Percentiles rank a stretch among this genome's conserved stretches.
phyloP scores from a whole-genome alignment of 768 basidiomycete genomes.

The Pleurotus ostreatus region DNA sequence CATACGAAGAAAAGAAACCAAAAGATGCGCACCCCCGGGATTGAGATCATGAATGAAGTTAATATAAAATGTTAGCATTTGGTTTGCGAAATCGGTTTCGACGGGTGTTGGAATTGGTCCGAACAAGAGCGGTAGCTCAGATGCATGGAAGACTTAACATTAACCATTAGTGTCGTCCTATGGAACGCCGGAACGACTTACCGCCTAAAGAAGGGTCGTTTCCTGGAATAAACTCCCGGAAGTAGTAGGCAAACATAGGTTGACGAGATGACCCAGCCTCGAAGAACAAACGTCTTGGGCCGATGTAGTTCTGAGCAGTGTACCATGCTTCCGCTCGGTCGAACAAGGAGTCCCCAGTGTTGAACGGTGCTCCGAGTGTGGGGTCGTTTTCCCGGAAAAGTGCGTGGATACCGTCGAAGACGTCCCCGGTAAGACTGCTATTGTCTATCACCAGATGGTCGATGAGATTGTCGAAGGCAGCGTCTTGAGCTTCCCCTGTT shows the following conservation, averaged over 20 bases:
- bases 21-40: constrained; percentile 43
- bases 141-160: constrained; percentile 41
- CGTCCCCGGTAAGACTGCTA: constrained; percentile 37
- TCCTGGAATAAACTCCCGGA: constrained; percentile 55
- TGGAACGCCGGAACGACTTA: constrained; percentile 12
- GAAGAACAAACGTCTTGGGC: constrained; percentile 46
- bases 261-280: constrained; percentile 41
- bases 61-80: constrained; percentile 50
- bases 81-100: constrained; percentile 42
- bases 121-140: constrained; percentile 45
- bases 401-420: constrained; percentile 32
- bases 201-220: constrained; percentile 45
- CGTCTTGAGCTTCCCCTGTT: constrained; percentile 33
- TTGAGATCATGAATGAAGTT: constrained; percentile 53
- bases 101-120: constrained; percentile 40
- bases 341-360: constrained; percentile 57
- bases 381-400: constrained; percentile 49
- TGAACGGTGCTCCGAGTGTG: constrained; percentile 44
- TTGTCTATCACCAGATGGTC: constrained; percentile 46
- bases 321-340: constrained; percentile 57
- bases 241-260: constrained; percentile 51
- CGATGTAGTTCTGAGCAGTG: constrained; percentile 53
- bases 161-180: background rate
- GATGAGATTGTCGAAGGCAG: constrained; percentile 45
- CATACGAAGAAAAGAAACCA: background rate